Evolutionary conservation across 73 alveolate species (phyloP).

Genomic region (Tetrahymena elliotti): DNA sequence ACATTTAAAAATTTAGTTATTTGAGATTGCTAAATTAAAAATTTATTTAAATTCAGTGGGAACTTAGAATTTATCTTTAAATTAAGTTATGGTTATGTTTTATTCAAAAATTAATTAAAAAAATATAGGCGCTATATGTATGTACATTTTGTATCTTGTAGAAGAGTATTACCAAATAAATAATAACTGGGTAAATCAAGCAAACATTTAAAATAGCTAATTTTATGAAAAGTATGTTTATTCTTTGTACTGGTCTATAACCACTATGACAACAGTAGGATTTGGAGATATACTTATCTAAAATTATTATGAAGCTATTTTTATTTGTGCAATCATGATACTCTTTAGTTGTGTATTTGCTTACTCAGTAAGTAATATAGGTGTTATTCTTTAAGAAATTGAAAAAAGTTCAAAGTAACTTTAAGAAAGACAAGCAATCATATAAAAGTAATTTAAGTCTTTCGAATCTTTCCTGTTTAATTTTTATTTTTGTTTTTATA

Average conservation of each 20-base stretch:
- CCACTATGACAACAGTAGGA: neutral
- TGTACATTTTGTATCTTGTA: neutral
- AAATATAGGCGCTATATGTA: neutral
- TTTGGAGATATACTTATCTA: neutral
- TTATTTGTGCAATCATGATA: neutral
- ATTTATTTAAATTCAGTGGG: too few relatives aligned
- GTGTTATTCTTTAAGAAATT: neutral
- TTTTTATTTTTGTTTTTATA: neutral
- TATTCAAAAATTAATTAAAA: neutral
- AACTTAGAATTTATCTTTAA: too few relatives aligned
- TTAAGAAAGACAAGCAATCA: neutral
- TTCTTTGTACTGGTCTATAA: neutral
- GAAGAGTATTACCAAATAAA: neutral
- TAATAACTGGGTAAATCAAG: neutral
- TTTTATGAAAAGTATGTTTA: neutral
- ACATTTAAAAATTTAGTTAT: too few relatives aligned
- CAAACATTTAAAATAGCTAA: neutral
- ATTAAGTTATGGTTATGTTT: too few relatives aligned
- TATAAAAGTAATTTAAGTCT: neutral
- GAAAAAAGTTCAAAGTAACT: neutral
- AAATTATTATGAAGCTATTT: neutral
- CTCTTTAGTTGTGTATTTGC: neutral
- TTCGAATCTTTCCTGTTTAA: too few relatives aligned
- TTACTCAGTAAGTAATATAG: neutral
- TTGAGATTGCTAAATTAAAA: too few relatives aligned